These are phyloP conservation scores for Brassica incana DNA, from an alignment of 345 rosid species.

Conservation along the genomic window DNA sequence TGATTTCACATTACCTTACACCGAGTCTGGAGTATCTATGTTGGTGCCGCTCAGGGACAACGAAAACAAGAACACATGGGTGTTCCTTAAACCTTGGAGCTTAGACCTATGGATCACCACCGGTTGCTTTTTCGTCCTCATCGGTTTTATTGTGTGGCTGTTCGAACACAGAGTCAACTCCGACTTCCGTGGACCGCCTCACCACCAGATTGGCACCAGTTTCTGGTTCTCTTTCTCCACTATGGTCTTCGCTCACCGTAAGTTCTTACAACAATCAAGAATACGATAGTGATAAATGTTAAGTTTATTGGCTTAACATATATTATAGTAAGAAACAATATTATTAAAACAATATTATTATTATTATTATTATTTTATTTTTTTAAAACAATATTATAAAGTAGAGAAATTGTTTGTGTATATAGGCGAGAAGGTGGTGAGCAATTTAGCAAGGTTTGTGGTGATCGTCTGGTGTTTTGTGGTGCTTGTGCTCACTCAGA, in stretches of 20 bases:
- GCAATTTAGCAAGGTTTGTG: neutral
- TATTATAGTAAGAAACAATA: no score
- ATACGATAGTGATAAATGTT: neutral
- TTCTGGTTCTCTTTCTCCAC: constrained; percentile 43
- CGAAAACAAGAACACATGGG: constrained; percentile 53
- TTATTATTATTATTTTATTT: no score
- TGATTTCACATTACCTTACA: constrained; percentile 51
- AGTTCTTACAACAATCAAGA: constrained; percentile 3
- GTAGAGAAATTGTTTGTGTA: neutral
- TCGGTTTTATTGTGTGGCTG: constrained; percentile 65
- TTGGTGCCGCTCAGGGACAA: constrained; percentile 52
- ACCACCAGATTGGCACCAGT: constrained; percentile 17
- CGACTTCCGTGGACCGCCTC: constrained; percentile 31
- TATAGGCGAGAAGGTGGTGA: neutral
- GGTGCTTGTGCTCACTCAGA: constrained; percentile 42
- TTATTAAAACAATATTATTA: no score
- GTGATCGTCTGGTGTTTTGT: constrained; percentile 31
- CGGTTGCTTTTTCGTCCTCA: constrained; percentile 51
- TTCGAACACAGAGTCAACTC: constrained; percentile 66
- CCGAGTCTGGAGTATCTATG: constrained; percentile 74
- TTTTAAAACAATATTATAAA: neutral
- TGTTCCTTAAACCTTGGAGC: constrained; percentile 64
- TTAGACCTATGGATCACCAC: constrained; percentile 63
- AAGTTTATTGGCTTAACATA: no score
- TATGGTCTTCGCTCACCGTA: constrained; percentile 38